Conservation (phyloP, 73 alveolate species). For the Paramecium caudatum region DNA sequence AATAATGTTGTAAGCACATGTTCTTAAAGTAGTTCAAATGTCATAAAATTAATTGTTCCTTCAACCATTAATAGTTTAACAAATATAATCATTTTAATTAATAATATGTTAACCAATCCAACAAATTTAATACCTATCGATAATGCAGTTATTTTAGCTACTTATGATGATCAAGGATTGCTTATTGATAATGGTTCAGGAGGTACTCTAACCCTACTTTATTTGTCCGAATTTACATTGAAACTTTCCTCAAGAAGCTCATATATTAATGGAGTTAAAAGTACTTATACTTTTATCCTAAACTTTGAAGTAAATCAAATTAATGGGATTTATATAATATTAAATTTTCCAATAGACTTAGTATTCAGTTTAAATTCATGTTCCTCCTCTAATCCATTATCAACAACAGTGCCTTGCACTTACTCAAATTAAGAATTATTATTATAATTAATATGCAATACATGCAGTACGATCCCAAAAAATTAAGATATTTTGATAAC, state of each 20-base stretch:
- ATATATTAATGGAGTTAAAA: not conserved
- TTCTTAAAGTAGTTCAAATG: not conserved
- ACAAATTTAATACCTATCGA: not conserved
- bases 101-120: not conserved
- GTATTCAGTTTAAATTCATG: not conserved
- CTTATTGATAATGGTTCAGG: slow-evolving; percentile 18
- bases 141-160: not conserved
- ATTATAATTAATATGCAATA: not conserved
- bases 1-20: not conserved
- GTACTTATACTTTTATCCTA: not conserved
- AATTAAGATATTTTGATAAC: not conserved
- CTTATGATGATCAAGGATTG: slow-evolving; percentile 5
- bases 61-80: not conserved
- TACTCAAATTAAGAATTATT: not conserved
- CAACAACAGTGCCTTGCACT: not conserved
- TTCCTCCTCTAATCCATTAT: not conserved
- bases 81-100: not conserved
- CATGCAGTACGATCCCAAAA: not conserved
- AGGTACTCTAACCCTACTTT: not conserved
- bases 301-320: not conserved
- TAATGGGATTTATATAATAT: not conserved
- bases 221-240: not conserved
- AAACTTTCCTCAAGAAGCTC: not conserved
- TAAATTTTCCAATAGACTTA: not conserved
- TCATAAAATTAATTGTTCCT: not conserved